Evolutionary conservation across 2,329 filamentous ascomycete genomes (phyloP), one percentile per base, ranked within the genome.

Genomic region (Colletotrichum orbiculare): DNA sequence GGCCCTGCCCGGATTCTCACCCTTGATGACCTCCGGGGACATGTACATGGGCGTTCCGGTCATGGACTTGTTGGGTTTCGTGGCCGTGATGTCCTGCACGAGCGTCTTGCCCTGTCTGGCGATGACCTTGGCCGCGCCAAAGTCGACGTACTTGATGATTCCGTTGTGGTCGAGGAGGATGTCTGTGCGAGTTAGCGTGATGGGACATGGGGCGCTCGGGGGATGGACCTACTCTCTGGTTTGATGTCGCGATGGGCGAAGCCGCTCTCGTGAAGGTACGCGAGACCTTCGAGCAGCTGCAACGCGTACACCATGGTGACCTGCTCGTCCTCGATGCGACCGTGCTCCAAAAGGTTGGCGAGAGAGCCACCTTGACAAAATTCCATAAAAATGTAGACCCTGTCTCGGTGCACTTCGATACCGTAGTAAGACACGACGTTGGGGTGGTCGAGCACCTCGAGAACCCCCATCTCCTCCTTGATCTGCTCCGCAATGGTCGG

Each of bases 361-460:
- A 99, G 84, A 13, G 95, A 98, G 17, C 96, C 96, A 55, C 96
- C 95, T 5, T 94, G 96, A 77, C 96, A 99, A 78, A 97, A 98
- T 78, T 99, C 96, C 96, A 99, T 99, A 76, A 99, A 99, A 70
- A 99, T 97, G 78, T 98, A 99, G n/a, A 99, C 96, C 75, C 97
- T 96, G 83, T 99, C 96, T 68, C 96, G 89, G 78, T 99, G 96
- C 3, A 97, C 96, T 77, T 99, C 96, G 73, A 99, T 98, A 64
- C 96, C 96, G 74, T 96, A 96, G 79, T 99, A 99, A 9, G 94
- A 95, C 25, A 99, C 96, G 67, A 99, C 93, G 75, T 99, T 99
- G 25, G 96, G 96, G 75, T 99, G 96, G 73, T 99, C 94, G 49
- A 99, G 85, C 1, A 97, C 91, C 78, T 98, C 95, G 53, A 99